Base-by-base conservation (phyloP, 2,329 filamentous ascomycete species). In the Penicillium occitanis region DNA sequence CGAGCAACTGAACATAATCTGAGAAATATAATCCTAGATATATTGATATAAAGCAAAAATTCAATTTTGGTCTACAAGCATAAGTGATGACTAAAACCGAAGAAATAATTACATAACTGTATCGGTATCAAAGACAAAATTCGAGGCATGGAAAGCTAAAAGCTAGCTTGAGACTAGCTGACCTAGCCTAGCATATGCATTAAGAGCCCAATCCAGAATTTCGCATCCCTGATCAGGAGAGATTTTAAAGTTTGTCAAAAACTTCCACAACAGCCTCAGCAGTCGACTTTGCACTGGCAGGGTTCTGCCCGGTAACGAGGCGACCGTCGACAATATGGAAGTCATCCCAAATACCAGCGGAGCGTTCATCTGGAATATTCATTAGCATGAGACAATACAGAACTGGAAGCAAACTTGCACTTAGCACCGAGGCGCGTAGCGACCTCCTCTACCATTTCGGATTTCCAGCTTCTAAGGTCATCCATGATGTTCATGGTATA, bases 261-360 rank as follows among this genome's bases (percentile, higher is more conserved):
- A 73, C 77, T 37, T 74, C 72, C 19, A 81, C 76, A 1, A 72
- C 76, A 58, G 79, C 79, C 59, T 73, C 70, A 10, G 78, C 79
- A 37, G 78, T 80, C 8, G 76, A 77, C 11, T 61, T 68, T 7
- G 80, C 75, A 68, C 80, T 82, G 7, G 76, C 75, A 5, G 80
- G 79, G 69, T 81, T 82, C 69, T 77, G 73, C 1, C 80, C 80
- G 17, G 78, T 82, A 42, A 82, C 73, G 17, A 82, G 68, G 10
- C 77, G 73, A 4, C 78, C 78, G 68, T 80, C 77, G 22, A 75
- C 72, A 40, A 74, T 68, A 64, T 73, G 69, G 60, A 73, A 75
- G 60, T 75, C 71, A 68, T 74, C 73, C 73, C 72, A 75, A 13
- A 74, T 70, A 14, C 71, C 73, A 46, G 66, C 50, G 13, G 71